Percentiles rank a stretch among this genome's conserved stretches.
phyloP scores from a whole-genome alignment of 2,329 filamentous ascomycete species.

The Fusarium sp. region DNA sequence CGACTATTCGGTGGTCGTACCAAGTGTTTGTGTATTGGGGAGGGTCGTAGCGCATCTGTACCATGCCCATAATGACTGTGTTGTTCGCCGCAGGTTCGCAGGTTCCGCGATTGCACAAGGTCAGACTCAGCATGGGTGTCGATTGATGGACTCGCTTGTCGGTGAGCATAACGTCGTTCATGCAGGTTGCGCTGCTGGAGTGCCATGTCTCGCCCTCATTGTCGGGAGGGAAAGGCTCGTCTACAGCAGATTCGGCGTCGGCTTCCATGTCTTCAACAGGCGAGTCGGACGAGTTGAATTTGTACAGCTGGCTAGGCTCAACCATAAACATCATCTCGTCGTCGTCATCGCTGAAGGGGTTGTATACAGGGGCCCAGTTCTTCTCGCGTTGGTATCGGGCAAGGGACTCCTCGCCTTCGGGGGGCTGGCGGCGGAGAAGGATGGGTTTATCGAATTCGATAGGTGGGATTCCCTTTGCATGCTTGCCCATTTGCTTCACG shows the following conservation, averaged over 20 bases:
- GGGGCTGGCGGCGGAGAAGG: conserved; percentile 33
- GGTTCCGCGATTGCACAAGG: conserved; percentile 34
- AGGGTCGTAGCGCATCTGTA: conserved; percentile 42
- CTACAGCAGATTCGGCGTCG: conserved; percentile 30
- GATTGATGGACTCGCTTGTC: conserved; percentile 38
- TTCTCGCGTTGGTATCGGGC: conserved; percentile 40
- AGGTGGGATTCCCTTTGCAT: conserved; percentile 28
- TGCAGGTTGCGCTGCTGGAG: conserved; percentile 28
- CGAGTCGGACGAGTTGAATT: conserved; percentile 20
- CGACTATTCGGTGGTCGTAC: conserved; percentile 41
- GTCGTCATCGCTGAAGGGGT: conserved; percentile 30
- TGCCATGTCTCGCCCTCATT: conserved; percentile 36
- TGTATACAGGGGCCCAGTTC: conserved; percentile 39
- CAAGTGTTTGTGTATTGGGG: conserved; percentile 37
- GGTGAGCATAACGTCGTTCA: conserved; percentile 43
- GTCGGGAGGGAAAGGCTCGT: conserved; percentile 37
- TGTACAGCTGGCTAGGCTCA: conserved; percentile 35
- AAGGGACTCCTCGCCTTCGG: conserved; percentile 25
- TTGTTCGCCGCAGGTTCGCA: conserved; percentile 37
- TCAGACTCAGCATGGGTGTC: conserved; percentile 42
- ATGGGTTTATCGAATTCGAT: conserved; percentile 35
- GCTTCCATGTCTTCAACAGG: conserved; percentile 28
- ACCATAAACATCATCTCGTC: conserved; percentile 43
- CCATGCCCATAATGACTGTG: conserved; percentile 39
- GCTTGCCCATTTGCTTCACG: conserved; percentile 26